A percentile compares a stretch with the other conserved stretches of the same genome.
These are phyloP conservation scores for Xylariaceae sp. DNA, from an alignment of 2,329 filamentous ascomycete genomes.

Conservation along the genomic window DNA sequence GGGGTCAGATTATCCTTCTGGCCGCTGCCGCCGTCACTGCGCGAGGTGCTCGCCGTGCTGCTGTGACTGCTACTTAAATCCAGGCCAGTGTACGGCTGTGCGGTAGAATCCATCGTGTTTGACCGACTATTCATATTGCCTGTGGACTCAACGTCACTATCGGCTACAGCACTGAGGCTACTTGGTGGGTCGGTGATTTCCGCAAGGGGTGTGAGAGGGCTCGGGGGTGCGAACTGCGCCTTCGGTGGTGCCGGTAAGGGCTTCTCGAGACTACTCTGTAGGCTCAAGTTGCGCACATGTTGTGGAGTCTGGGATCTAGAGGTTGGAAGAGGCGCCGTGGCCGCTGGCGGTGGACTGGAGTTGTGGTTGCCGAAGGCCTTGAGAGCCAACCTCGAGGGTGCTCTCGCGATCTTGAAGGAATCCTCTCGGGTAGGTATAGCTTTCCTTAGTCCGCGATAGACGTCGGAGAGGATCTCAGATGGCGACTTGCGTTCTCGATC, in stretches of 20 bases:
- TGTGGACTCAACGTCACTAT: slow-evolving; percentile 23
- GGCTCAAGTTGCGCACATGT: slow-evolving; percentile 51
- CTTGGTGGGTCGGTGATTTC: slow-evolving; percentile 5
- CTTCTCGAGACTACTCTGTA: slow-evolving; percentile 55
- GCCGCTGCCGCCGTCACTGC: slow-evolving; percentile 44
- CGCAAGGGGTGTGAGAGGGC: slow-evolving; percentile 27
- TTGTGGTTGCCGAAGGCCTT: slow-evolving; percentile 25
- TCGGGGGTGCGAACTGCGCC: slow-evolving; percentile 25
- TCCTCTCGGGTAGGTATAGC: slow-evolving; percentile 41
- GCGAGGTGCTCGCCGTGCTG: slow-evolving; percentile 36
- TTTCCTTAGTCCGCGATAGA: slow-evolving; percentile 49
- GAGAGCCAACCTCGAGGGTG: slow-evolving; percentile 38
- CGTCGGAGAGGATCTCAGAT: slow-evolving; percentile 46
- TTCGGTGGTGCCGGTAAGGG: slow-evolving; percentile 52
- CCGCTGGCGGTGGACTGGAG: background rate
- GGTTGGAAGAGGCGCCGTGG: slow-evolving; percentile 4
- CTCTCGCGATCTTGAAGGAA: slow-evolving; percentile 37
- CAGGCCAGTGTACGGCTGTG: slow-evolving; percentile 34
- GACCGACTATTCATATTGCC: slow-evolving; percentile 36
- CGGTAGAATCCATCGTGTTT: slow-evolving; percentile 46
- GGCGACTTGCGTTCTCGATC: slow-evolving; percentile 35
- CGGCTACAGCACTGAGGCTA: slow-evolving; percentile 29
- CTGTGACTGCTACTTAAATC: slow-evolving; percentile 45
- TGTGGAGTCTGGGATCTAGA: slow-evolving; percentile 24
- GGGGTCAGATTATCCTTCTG: slow-evolving; percentile 45